phyloP scores from a whole-genome alignment of 192 early-diverging fungal species.

The Coemansia sp. region DNA sequence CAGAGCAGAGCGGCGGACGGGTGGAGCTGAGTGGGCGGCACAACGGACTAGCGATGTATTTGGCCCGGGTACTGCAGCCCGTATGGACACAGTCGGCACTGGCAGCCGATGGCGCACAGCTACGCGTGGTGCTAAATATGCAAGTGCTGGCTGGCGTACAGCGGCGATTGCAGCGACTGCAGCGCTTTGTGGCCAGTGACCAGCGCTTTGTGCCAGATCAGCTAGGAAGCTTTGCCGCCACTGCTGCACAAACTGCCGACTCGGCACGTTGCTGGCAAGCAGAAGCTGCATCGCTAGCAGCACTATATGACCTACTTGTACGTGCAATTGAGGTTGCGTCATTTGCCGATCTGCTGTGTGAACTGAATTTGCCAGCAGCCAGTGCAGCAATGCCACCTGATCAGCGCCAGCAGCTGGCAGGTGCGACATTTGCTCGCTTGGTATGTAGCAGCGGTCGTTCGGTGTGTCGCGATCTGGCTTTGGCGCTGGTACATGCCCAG shows the following conservation, averaged over 20 bases:
- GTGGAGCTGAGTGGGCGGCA: conserved; percentile 67
- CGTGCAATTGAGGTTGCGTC: conserved; percentile 64
- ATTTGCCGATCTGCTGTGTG: conserved; percentile 63
- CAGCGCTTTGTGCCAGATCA: conserved; percentile 55
- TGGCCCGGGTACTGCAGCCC: conserved; percentile 69
- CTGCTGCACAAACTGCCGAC: conserved; percentile 31
- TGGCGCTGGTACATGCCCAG: conserved; percentile 62
- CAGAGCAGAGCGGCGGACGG: conserved; percentile 8
- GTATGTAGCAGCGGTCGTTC: conserved; percentile 57
- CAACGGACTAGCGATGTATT: conserved; percentile 72
- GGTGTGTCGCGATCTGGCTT: conserved; percentile 61
- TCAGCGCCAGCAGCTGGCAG: conserved; percentile 51
- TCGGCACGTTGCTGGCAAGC: conserved; percentile 55
- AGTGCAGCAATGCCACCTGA: conserved; percentile 47
- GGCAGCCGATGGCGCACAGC: neutral
- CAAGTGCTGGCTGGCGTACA: conserved; percentile 46
- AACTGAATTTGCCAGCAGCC: conserved; percentile 61
- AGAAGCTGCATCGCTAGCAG: conserved; percentile 61
- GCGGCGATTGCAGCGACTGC: conserved; percentile 44
- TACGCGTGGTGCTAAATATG: conserved; percentile 44
- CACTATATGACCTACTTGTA: conserved; percentile 58
- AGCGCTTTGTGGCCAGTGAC: conserved; percentile 51
- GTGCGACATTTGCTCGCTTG: conserved; percentile 59
- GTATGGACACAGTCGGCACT: conserved; percentile 64
- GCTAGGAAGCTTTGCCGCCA: conserved; percentile 52